phyloP scores from a whole-genome alignment of 345 rosid genomes.

The Eucalyptus pauciflora region DNA sequence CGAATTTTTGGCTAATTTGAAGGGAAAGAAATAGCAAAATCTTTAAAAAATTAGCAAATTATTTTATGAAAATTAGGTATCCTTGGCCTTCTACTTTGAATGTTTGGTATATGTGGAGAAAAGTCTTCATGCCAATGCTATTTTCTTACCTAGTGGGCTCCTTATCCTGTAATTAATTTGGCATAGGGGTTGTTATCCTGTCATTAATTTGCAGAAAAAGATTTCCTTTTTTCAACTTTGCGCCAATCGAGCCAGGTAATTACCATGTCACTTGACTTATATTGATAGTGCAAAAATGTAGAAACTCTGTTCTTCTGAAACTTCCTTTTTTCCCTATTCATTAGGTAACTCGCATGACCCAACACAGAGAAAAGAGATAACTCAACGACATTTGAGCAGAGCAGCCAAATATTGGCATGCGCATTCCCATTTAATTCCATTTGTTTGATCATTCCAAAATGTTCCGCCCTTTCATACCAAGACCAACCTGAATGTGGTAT shows the following conservation, averaged over 20 bases:
- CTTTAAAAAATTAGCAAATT: not conserved
- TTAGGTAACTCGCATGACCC: not conserved
- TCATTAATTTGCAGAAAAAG: not conserved
- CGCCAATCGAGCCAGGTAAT: not conserved
- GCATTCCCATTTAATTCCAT: not conserved
- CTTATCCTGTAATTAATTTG: not conserved
- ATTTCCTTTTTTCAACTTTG: not conserved
- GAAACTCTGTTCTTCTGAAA: not conserved
- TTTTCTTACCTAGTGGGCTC: not conserved
- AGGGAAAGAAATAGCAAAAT: not conserved
- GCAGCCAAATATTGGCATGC: not conserved
- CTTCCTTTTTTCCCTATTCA: not conserved
- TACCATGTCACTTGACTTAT: not conserved
- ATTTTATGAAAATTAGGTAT: not conserved
- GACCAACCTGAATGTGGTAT: not conserved
- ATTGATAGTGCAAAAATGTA: not conserved
- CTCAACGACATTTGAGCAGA: not conserved
- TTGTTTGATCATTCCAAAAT: not conserved
- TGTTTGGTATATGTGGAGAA: not conserved
- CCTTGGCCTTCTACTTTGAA: not conserved
- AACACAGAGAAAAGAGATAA: not conserved
- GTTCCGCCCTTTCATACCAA: not conserved
- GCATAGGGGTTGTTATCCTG: not conserved
- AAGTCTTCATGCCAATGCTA: not conserved
- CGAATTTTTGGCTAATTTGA: not conserved